A percentile compares a stretch with the other conserved stretches of the same genome.
Conservation (phyloP, 345 rosid species). For the Kandelia obovata region DNA sequence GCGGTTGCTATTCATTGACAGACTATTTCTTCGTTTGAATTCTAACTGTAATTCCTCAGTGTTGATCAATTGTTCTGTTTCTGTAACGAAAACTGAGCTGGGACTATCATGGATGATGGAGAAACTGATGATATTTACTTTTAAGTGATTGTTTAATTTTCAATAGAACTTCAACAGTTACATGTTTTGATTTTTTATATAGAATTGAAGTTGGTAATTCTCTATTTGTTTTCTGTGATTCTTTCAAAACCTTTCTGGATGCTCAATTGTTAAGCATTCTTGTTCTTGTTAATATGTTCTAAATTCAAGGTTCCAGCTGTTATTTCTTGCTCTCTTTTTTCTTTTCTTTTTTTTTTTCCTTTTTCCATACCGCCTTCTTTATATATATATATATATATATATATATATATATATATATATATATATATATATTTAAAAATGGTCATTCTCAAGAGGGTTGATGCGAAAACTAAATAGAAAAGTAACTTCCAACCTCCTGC, state of each 20-base stretch:
- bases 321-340: slow-evolving; percentile 1
- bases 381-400: too few species aligned
- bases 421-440: neutral
- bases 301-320: slow-evolving; percentile 16
- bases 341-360: neutral
- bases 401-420: too few species aligned
- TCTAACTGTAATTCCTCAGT: slow-evolving; percentile 38
- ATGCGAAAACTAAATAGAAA: slow-evolving; percentile 16
- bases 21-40: slow-evolving; percentile 33
- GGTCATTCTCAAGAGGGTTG: slow-evolving; percentile 10
- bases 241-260: too few species aligned
- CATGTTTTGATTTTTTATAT: neutral
- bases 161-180: too few species aligned
- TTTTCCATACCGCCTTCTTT: too few species aligned
- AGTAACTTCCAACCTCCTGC: slow-evolving; percentile 24
- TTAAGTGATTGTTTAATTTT: neutral
- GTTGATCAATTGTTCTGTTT: slow-evolving; percentile 23
- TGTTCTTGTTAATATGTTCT: neutral
- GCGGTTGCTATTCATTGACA: slow-evolving; percentile 25
- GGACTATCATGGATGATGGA: slow-evolving; percentile 12
- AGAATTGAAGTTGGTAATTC: neutral
- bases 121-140: neutral
- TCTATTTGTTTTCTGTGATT: too few species aligned
- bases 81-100: slow-evolving; percentile 36
- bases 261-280: neutral